Evolutionary conservation across 1,139 yeast species (phyloP), one percentile per base, ranked within the genome.

Genomic region (Arxiozyma heterogenica): DNA sequence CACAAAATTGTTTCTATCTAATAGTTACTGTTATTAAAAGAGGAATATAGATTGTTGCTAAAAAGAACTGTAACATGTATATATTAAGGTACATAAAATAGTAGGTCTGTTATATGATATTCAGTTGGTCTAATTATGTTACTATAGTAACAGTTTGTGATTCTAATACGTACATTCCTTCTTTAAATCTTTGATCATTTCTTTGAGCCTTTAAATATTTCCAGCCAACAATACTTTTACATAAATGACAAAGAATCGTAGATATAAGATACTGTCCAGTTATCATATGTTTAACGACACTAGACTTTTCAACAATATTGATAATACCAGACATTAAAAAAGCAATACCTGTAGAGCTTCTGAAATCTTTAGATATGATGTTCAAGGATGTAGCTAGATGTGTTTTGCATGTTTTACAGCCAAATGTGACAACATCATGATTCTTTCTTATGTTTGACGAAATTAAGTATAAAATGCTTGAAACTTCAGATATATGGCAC

Each of bases 341-440:
- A 1, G 79, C 79, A 47, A 70, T 72, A 0, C 79, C 79, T 0
- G 77, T 71, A 27, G 63, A 62, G 0, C 78, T 78, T 25, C 72
- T 63, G 59, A 75, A 75, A 52, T 71, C 73, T 56, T 70, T 73
- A 9, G 76, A 73, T 55, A 74, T 64, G 18, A 75, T 69, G 54
- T 71, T 64, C 17, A 65, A 62, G 8, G 75, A 67, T 1, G 73
- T 64, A 1, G 77, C 71, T 20, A 75, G 61, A 55, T 75, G 79
- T 0, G 78, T 75, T 54, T 71, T 67, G 60, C 79, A 75, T 43
- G 65, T 56, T 8, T 68, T 59, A 54, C 79, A 75, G 3, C 73
- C 77, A 56, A 68, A 75, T 0, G 75, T 73, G 22, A 67, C 20
- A 11, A 27, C 15, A 34, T 47, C 8, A 12, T 22, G 23, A 38